Evolutionary conservation across 225 moss, liverwort and hornwort species (phyloP), one percentile per base, ranked within the genome.

Genomic region (Physcomitrium patens): DNA sequence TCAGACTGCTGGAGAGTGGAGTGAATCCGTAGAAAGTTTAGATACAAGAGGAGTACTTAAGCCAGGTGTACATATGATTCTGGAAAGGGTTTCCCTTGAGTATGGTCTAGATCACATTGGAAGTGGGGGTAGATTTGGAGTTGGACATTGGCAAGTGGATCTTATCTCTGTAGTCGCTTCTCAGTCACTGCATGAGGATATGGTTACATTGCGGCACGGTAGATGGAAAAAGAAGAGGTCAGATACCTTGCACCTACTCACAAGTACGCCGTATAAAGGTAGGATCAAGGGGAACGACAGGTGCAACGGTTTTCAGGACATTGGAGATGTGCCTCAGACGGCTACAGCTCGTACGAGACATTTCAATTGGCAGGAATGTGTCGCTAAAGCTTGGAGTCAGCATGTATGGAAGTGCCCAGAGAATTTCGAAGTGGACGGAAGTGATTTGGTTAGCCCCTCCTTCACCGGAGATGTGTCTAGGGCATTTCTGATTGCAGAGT

Each of bases 401-500:
- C 80, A 76, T 74, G 80, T 76, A 15, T 96, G 96, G 93, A 84
- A 70, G 48, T 69, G 65, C 52, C 19, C 72, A 47, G 79, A 46
- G 42, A 68, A 68, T 79, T 72, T 77, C 60, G 72, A 49, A 77
- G 52, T 44, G 62, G 60, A 75, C 8, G 81, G 64, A 68, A 76
- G 23, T 73, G 79, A 72, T 41, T 44, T 24, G 76, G 43, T 56
- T 45, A 68, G 72, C 69, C 52, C 47, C 28, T 69, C 59, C 41
- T 37, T 68, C 14, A 56, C 81, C 62, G 77, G 80, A 67, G 79
- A 78, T 24, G 61, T 23, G 26, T 82, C 74, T 11, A 84, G 85
- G 54, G 95, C 94, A 17, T 94, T 93, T 60, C 76, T 99, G 26
- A 86, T 95, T 46, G 85, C 80, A 60, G 97, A 99, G 68, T 84